Base-by-base conservation (phyloP, 495 filamentous ascomycete genomes). In the Penicillium lividum region DNA sequence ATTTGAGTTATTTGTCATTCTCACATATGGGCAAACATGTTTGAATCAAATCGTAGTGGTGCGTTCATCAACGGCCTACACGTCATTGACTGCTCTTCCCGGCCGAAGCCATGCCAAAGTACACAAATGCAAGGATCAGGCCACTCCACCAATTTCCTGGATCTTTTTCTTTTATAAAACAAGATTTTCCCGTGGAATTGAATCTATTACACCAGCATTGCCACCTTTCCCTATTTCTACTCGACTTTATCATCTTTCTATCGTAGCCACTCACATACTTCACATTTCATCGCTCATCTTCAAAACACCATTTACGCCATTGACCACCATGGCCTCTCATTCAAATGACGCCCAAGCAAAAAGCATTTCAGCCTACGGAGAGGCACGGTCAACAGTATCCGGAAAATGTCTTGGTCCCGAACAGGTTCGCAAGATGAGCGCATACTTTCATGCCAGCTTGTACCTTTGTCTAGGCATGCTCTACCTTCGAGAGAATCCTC, bases 381-480 rank as follows among this genome's bases (percentile, higher is more conserved):
- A 71, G 22, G 86, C 87, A 67, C 82, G 87, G 49, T 86, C 86
- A 10, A 89, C 86, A 0, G 66, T 89, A 55, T 71, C 81, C 66
- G 77, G 74, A 5, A 70, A 74, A 33, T 84, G 85, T 8, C 78
- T 91, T 13, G 77, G 76, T 43, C 61, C 80, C 25, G 86, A 89
- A 25, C 86, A 89, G 51, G 60, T 90, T 51, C 78, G 81, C 51
- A 84, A 88, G 73, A 84, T 81, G 66, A 84, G 82, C 54, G 79
- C 82, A 50, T 91, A 84, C 70, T 89, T 89, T 77, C 79, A 83
- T 40, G 87, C 88, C 46, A 87, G 84, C 64, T 63, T 90, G 66
- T 91, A 89, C 62, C 82, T 91, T 7, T 85, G 84, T 60, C 72
- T 91, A 34, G 88, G 88, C 56, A 90, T 90, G 87, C 86, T 91